Evolutionary conservation across 768 basidiomycete genomes (phyloP).

Genomic region (Lentinula edodes): DNA sequence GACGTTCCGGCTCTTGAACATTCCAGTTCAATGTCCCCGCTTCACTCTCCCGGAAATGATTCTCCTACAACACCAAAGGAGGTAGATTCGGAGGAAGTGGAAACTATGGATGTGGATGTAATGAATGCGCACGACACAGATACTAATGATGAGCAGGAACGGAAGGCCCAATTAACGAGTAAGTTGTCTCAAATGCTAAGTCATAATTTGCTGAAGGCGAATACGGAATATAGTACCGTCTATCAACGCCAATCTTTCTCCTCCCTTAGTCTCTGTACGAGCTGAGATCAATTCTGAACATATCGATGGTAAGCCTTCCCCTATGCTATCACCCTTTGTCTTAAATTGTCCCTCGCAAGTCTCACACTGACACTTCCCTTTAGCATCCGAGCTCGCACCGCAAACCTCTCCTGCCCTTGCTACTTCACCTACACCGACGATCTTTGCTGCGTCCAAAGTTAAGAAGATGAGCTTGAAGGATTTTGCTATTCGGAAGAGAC

Average conservation of each 20-base stretch:
- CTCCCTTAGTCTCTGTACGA: not conserved
- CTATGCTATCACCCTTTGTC: not conserved
- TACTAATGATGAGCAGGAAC: not conserved
- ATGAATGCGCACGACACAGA: not conserved
- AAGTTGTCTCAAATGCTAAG: not conserved
- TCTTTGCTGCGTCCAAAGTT: not conserved
- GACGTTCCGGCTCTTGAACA: not conserved
- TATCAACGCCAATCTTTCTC: not conserved
- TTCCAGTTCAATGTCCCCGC: conserved; percentile 2
- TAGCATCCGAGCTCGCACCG: not conserved
- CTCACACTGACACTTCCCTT: not conserved
- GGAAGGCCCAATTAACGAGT: too few relatives aligned
- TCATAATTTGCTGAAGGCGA: not conserved
- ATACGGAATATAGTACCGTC: not conserved
- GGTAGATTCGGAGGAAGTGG: not conserved
- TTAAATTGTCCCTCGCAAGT: not conserved
- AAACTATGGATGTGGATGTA: not conserved
- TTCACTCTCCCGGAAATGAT: not conserved
- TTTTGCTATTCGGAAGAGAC: conserved; percentile 1
- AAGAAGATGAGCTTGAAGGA: conserved; percentile 5
- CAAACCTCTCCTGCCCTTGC: not conserved
- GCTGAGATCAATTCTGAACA: not conserved
- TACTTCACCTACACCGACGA: not conserved
- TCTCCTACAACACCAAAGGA: not conserved
- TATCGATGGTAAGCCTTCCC: not conserved